A percentile compares a stretch with the other conserved stretches of the same genome.
Evolutionary conservation across 768 basidiomycete genomes (phyloP).

Genomic region (Rhodotorula graminis): DNA sequence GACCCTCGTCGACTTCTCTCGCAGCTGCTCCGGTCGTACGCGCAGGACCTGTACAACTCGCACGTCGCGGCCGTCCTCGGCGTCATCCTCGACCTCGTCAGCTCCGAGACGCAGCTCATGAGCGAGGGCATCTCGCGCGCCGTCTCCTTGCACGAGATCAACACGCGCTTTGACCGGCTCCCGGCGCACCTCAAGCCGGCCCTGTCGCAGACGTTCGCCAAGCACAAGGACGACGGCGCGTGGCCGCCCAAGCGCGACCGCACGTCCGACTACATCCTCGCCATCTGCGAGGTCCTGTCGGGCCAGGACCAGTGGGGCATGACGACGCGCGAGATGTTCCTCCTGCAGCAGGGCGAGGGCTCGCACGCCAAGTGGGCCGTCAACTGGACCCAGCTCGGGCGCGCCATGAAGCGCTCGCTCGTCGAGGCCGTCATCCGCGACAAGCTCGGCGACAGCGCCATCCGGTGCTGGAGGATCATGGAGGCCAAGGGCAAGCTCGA

Average conservation of each 20-base stretch:
- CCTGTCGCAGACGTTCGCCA: slow-evolving; percentile 27
- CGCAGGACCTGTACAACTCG: slow-evolving; percentile 71
- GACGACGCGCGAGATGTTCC: slow-evolving; percentile 19
- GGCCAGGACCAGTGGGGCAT: slow-evolving; percentile 26
- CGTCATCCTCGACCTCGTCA: slow-evolving; percentile 33
- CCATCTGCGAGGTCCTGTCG: slow-evolving; percentile 28
- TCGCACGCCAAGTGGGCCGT: slow-evolving; percentile 46
- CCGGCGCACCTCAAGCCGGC: slow-evolving; percentile 11
- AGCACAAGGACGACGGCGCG: slow-evolving; percentile 3
- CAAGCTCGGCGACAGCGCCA: slow-evolving; percentile 73
- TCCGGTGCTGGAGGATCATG: slow-evolving; percentile 73
- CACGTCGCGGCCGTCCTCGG: slow-evolving; percentile 28
- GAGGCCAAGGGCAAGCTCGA: slow-evolving; percentile 83
- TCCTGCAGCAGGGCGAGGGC: slow-evolving; percentile 22
- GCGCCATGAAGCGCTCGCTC: slow-evolving; percentile 63
- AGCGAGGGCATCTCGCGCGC: slow-evolving; percentile 9
- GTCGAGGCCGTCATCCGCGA: slow-evolving; percentile 76
- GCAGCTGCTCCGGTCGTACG: slow-evolving; percentile 73
- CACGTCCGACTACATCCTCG: slow-evolving; percentile 19
- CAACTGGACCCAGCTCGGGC: slow-evolving; percentile 68
- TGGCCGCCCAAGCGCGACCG: slow-evolving; percentile 22
- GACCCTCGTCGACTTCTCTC: neutral
- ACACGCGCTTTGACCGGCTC: slow-evolving; percentile 26
- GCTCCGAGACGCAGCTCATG: slow-evolving; percentile 23
- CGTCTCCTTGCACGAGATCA: slow-evolving; percentile 41